phyloP scores from a whole-genome alignment of 495 filamentous ascomycete species.

The Sphaerosporella brunnea region DNA sequence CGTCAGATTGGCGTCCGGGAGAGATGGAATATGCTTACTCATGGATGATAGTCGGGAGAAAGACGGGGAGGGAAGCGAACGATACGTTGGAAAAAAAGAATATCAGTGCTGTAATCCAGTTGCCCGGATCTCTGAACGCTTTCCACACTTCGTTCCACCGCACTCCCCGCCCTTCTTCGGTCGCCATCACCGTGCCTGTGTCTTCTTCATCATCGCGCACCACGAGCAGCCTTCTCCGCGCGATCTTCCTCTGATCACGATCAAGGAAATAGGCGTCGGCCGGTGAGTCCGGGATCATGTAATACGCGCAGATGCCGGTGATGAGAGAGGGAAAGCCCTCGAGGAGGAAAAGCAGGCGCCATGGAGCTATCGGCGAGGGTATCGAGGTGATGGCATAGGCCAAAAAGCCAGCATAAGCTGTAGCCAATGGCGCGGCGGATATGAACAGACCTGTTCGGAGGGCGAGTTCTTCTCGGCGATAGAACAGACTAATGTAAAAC shows the following conservation, averaged over 20 bases:
- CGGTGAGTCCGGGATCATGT: slow-evolving; percentile 54
- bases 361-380: slow-evolving; percentile 46
- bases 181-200: slow-evolving; percentile 27
- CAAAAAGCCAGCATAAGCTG: slow-evolving; percentile 63
- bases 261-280: slow-evolving; percentile 51
- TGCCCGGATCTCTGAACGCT: slow-evolving; percentile 16
- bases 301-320: slow-evolving; percentile 47
- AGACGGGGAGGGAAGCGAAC: slow-evolving; percentile 73
- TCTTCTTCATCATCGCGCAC: slow-evolving; percentile 44
- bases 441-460: slow-evolving; percentile 61
- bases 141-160: slow-evolving; percentile 18
- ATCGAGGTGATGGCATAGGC: slow-evolving; percentile 70
- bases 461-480: slow-evolving; percentile 58
- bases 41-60: slow-evolving; percentile 61
- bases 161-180: slow-evolving; percentile 17
- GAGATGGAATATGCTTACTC: slow-evolving; percentile 22
- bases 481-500: slow-evolving; percentile 69
- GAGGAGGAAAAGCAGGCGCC: slow-evolving; percentile 67
- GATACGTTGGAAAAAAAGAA: slow-evolving; percentile 44
- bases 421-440: slow-evolving; percentile 62
- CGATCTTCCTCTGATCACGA: slow-evolving; percentile 48
- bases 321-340: slow-evolving; percentile 60
- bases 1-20: not conserved
- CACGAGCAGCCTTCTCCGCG: slow-evolving; percentile 44
- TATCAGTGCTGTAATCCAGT: slow-evolving; percentile 29